These are phyloP conservation scores for Saccharomycopsis microspora DNA, from an alignment of 805 yeast species.

Conservation along the genomic window DNA sequence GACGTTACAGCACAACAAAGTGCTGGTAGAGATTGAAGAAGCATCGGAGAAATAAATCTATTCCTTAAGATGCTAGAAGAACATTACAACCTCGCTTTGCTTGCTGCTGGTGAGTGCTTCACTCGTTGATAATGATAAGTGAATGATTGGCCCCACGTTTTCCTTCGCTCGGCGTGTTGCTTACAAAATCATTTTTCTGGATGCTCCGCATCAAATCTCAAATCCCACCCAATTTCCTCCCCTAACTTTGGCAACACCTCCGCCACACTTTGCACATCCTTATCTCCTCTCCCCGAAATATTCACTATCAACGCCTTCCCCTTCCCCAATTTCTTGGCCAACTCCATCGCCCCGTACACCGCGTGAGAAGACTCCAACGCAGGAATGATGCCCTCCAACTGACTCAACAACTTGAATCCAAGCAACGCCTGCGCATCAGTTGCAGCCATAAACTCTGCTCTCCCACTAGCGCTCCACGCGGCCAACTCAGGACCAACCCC, in stretches of 20 bases:
- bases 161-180: not conserved
- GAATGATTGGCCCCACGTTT: not conserved
- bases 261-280: constrained; percentile 96
- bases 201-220: constrained; percentile 55
- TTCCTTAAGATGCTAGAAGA: not conserved
- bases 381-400: constrained; percentile 96
- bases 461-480: constrained; percentile 85
- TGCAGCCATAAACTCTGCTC: constrained; percentile 85
- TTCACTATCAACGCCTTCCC: constrained; percentile 80
- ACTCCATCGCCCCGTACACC: constrained; percentile 76
- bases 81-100: not conserved
- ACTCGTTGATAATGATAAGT: not conserved
- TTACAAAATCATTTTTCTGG: constrained; percentile 9
- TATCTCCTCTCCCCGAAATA: constrained; percentile 97
- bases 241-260: constrained; percentile 86
- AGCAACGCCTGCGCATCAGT: constrained; percentile 90
- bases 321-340: constrained; percentile 72
- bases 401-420: constrained; percentile 82
- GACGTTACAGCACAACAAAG: too few relatives aligned
- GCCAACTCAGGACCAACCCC: constrained; percentile 99
- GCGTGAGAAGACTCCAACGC: constrained; percentile 98
- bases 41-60: too few relatives aligned
- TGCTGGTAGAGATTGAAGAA: too few relatives aligned
- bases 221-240: constrained; percentile 89
- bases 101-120: not conserved